Evolutionary conservation across 768 basidiomycete genomes (phyloP).

Genomic region (Hemileccinum impolitum): DNA sequence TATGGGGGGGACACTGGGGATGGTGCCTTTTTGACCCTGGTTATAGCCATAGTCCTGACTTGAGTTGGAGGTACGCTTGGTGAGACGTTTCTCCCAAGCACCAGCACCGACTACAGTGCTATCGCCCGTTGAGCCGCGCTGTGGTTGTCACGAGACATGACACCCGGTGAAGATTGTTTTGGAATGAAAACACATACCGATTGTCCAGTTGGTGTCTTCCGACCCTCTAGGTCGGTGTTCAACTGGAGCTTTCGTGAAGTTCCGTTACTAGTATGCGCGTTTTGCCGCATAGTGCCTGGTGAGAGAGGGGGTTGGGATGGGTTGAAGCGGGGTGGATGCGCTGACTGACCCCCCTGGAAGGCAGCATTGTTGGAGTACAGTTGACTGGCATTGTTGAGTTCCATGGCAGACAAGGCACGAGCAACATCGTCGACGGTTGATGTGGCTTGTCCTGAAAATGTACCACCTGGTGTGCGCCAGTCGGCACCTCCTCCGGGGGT

Average conservation of each 20-base stretch:
- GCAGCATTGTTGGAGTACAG: conserved; percentile 29
- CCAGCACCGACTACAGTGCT: conserved; percentile 34
- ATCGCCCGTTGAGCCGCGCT: conserved; percentile 32
- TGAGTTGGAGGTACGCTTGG: conserved; percentile 60
- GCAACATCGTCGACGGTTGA: conserved; percentile 69
- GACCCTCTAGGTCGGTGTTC: conserved; percentile 62
- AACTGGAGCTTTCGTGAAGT: conserved; percentile 51
- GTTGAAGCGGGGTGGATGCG: conserved; percentile 70
- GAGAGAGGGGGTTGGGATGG: conserved; percentile 45
- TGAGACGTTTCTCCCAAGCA: conserved; percentile 60
- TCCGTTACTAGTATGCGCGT: conserved; percentile 37
- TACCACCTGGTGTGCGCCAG: conserved; percentile 49
- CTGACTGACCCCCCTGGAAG: conserved; percentile 47
- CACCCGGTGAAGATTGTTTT: conserved; percentile 39
- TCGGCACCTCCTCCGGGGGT: conserved; percentile 46
- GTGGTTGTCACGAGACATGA: conserved; percentile 28
- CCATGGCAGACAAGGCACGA: conserved; percentile 66
- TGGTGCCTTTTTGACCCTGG: conserved; percentile 32
- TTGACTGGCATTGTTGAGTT: conserved; percentile 42
- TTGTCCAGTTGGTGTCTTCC: conserved; percentile 55
- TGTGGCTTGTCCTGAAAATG: conserved; percentile 26
- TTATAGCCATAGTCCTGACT: conserved; percentile 64
- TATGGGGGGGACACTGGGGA: conserved; percentile 70
- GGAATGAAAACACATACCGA: conserved; percentile 48
- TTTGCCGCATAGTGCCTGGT: conserved; percentile 36